These are phyloP conservation scores for Fraxinus sp. DNA, from an alignment of 305 asterid genomes.

Conservation along the genomic window DNA sequence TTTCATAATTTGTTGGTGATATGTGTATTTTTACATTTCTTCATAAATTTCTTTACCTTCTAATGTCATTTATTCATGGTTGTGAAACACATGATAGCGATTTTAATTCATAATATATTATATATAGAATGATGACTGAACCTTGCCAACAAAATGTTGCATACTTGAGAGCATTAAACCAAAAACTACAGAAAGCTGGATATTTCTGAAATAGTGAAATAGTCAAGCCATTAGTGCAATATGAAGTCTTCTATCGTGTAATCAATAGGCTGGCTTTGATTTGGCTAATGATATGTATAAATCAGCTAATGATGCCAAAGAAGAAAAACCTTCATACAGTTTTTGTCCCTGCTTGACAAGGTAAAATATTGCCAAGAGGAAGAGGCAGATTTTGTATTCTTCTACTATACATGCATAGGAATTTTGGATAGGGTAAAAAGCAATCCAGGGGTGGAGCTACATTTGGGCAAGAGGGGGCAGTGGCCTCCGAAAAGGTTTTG, in stretches of 20 bases:
- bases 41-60: not conserved
- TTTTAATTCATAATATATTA: not conserved
- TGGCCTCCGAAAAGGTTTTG: not conserved
- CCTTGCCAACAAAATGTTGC: not conserved
- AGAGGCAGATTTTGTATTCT: slow-evolving; percentile 2
- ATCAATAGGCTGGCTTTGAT: not conserved
- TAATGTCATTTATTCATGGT: not conserved
- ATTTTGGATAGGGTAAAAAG: not conserved
- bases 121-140: not conserved
- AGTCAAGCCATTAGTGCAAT: slow-evolving; percentile 2
- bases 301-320: not conserved
- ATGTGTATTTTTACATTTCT: not conserved
- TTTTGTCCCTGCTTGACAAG: slow-evolving; percentile 1
- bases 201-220: not conserved
- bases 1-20: not conserved
- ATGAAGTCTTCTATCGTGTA: slow-evolving; percentile 15
- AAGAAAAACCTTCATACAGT: not conserved
- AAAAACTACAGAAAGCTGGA: slow-evolving; percentile 1
- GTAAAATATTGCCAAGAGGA: not conserved
- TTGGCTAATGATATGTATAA: not conserved
- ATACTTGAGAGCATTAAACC: not conserved
- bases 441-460: not conserved
- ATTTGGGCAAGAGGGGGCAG: not conserved
- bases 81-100: not conserved
- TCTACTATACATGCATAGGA: not conserved